Percentiles rank a stretch among this genome's conserved stretches.
phyloP scores from a whole-genome alignment of 331 rosid species.

The Rhamnella rubrinervis region DNA sequence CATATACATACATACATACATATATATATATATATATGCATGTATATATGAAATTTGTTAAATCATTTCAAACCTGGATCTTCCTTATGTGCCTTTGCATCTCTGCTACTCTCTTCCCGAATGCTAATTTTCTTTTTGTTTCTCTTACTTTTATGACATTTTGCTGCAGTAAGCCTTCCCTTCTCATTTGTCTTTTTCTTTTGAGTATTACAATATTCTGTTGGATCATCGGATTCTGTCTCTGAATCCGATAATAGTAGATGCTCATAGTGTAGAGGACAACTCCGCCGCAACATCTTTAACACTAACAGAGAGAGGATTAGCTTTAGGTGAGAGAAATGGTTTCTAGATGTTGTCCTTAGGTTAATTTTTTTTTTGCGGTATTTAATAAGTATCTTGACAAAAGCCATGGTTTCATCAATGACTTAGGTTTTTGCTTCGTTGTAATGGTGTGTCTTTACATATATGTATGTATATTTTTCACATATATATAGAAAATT shows the following conservation, averaged over 20 bases:
- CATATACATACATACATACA: too few relatives aligned
- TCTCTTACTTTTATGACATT: neutral
- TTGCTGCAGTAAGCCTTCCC: neutral
- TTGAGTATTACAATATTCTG: neutral
- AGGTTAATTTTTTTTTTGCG: neutral
- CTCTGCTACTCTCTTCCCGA: neutral
- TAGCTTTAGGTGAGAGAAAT: neutral
- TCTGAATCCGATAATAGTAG: conserved; percentile 21
- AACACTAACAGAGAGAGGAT: neutral
- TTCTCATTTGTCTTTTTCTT: neutral
- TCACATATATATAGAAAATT: too few relatives aligned
- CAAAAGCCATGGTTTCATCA: too few relatives aligned
- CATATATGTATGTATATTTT: too few relatives aligned
- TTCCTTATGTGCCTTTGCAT: neutral
- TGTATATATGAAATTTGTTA: too few relatives aligned
- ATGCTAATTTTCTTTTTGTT: neutral
- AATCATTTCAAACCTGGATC: conserved; percentile 27
- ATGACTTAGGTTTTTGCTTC: too few relatives aligned
- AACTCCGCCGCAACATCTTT: neutral
- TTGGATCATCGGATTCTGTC: conserved; percentile 25
- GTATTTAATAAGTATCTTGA: too few relatives aligned
- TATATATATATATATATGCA: too few relatives aligned
- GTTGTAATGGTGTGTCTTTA: too few relatives aligned
- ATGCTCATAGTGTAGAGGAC: neutral
- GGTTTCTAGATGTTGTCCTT: neutral